Base-by-base conservation (phyloP, 495 filamentous ascomycete species). In the Oidiodendron maius region DNA sequence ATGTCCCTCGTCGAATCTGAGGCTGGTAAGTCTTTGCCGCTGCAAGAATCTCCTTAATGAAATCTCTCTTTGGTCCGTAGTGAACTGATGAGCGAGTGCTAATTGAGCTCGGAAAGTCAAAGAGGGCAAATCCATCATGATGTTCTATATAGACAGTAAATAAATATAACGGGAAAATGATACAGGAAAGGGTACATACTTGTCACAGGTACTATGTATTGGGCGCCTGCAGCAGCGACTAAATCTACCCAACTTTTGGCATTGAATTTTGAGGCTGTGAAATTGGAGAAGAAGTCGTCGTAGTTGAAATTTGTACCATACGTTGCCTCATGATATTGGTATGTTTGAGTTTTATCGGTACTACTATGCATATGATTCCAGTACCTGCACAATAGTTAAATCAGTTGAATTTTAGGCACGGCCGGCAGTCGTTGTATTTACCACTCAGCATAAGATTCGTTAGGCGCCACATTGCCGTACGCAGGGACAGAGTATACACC, bases 191-290 rank as follows among this genome's bases (percentile, higher is more conserved):
- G n/a, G n/a, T n/a, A n/a, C n/a, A n/a, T n/a, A n/a, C n/a, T 80
- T 48, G 61, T 66, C 4, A 70, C 69, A 36, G 71, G 63, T 4
- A 81, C 76, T 53, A 81, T 78, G 52, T 81, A 81, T 32, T 70
- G 65, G 12, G 76, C 76, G 0, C 76, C 77, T 0, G 50, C 66
- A 40, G 71, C 74, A 0, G 69, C 68, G 50, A 81, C 71, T 1
- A 81, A 66, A 54, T 79, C 75, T 0, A 79, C 75, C 77, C 77
- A 81, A 11, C 61, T 68, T 46, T 73, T 73, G 0, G 77, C 67
- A 61, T 76, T 61, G 53, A 62, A 81, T 13, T 46, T 52, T 10
- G 55, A 57, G 0, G 71, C 74, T 1, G 73, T 78, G 60, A 81
- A 81, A 45, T 76, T 61, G 3, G 65, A 54, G 54, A 79, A 72